phyloP scores from a whole-genome alignment of 352 stramenopile species.

The Phytopythium montanum region DNA sequence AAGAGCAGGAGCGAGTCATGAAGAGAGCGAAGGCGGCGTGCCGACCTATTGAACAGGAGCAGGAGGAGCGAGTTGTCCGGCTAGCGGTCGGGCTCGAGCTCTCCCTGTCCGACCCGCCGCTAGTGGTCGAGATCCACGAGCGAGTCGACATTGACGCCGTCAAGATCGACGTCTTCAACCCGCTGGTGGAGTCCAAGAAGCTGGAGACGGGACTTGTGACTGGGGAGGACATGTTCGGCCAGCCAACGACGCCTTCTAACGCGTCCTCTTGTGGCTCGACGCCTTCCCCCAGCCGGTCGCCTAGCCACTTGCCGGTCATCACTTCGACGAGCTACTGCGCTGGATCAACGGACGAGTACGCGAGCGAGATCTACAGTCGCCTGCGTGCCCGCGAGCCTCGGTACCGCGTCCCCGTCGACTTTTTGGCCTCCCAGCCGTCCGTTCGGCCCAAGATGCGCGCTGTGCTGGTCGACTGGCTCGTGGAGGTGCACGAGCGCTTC shows the following conservation, averaged over 20 bases:
- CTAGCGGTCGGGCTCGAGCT: not conserved
- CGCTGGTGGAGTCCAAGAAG: not conserved
- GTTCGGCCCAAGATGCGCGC: constrained; percentile 58
- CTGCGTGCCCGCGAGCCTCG: constrained; percentile 35
- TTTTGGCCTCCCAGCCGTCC: constrained; percentile 46
- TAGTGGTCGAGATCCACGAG: constrained; percentile 7
- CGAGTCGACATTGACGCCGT: constrained; percentile 14
- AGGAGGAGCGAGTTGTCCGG: constrained; percentile 9
- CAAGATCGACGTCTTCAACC: constrained; percentile 4
- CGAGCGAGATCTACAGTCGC: constrained; percentile 47
- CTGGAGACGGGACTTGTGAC: constrained; percentile 5
- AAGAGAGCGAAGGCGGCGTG: not conserved
- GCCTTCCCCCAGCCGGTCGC: not conserved
- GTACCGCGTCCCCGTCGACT: constrained; percentile 46
- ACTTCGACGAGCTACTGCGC: constrained; percentile 28
- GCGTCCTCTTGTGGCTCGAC: not conserved
- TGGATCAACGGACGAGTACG: constrained; percentile 46
- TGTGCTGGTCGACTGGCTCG: constrained; percentile 76
- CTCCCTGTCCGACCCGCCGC: constrained; percentile 5
- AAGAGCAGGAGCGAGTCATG: not conserved
- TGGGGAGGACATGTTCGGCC: constrained; percentile 20
- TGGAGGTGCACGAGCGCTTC: constrained; percentile 98
- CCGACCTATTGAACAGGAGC: constrained; percentile 10
- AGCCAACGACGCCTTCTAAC: constrained; percentile 9
- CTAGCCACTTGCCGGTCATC: not conserved